These are phyloP conservation scores for Kalanchoe fedtschenkoi DNA, from an alignment of 164 flowering plant genomes.

Conservation along the genomic window DNA sequence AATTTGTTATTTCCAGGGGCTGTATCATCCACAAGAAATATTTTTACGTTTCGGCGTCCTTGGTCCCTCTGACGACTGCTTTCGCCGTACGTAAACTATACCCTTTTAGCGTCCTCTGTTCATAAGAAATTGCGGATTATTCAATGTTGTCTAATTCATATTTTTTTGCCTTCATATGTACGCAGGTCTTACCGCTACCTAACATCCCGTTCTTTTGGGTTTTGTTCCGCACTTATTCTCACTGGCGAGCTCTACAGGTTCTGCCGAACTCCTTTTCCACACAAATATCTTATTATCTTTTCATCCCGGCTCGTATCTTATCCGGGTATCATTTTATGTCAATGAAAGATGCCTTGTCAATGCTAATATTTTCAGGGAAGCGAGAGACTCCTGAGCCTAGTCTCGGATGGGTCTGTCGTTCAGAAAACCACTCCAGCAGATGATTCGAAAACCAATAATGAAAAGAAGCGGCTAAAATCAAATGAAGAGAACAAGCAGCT, in stretches of 20 bases:
- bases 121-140: background rate
- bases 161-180: background rate
- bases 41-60: conserved; percentile 73
- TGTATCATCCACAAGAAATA: conserved; percentile 58
- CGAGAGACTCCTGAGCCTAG: conserved; percentile 63
- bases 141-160: background rate
- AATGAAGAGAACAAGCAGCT: conserved; percentile 13
- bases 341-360: background rate
- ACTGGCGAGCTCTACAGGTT: conserved; percentile 93
- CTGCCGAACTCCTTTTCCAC: background rate
- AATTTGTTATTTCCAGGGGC: conserved; percentile 51
- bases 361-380: conserved; percentile 51
- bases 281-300: background rate
- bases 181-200: conserved; percentile 79
- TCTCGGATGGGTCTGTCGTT: conserved; percentile 34
- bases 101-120: background rate
- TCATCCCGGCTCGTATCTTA: too few species aligned
- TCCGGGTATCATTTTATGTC: background rate
- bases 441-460: conserved; percentile 12
- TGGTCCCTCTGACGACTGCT: conserved; percentile 71
- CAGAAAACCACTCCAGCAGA: conserved; percentile 11
- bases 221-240: conserved; percentile 80
- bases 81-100: conserved; percentile 39
- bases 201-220: conserved; percentile 94
- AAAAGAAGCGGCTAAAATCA: conserved; percentile 9